Conservation (phyloP, 768 basidiomycete species). For the Calocybe indica region DNA sequence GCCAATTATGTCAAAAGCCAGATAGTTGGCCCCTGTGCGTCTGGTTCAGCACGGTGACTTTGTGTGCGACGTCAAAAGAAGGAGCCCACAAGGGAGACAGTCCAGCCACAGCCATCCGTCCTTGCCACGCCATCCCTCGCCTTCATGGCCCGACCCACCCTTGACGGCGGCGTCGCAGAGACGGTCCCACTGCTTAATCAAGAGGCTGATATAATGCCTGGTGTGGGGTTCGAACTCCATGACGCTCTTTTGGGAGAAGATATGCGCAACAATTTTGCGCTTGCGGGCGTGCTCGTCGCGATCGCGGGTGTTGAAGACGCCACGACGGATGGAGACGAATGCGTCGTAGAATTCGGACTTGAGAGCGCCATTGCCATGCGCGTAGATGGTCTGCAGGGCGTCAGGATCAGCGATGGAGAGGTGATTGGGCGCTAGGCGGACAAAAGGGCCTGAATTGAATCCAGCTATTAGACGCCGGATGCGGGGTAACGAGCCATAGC, state of each 20-base stretch:
- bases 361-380: slow-evolving; percentile 77
- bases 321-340: slow-evolving; percentile 69
- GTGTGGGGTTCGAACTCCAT: slow-evolving; percentile 84
- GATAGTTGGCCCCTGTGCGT: slow-evolving; percentile 43
- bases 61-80: not conserved
- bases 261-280: slow-evolving; percentile 85
- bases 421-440: slow-evolving; percentile 73
- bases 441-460: slow-evolving; percentile 47
- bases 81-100: slow-evolving; percentile 58
- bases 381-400: slow-evolving; percentile 71
- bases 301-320: slow-evolving; percentile 76
- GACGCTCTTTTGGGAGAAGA: slow-evolving; percentile 82
- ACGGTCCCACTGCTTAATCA: slow-evolving; percentile 74
- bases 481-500: not conserved
- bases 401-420: slow-evolving; percentile 74
- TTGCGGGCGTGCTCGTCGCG: slow-evolving; percentile 79
- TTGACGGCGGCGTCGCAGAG: slow-evolving; percentile 51
- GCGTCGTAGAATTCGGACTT: slow-evolving; percentile 78
- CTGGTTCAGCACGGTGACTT: slow-evolving; percentile 6
- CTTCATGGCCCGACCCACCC: slow-evolving; percentile 51
- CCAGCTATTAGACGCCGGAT: not conserved
- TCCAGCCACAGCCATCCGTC: slow-evolving; percentile 70
- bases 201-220: slow-evolving; percentile 45
- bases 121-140: slow-evolving; percentile 59
- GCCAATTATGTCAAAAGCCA: slow-evolving; percentile 70